Evolutionary conservation across 1,284 basidiomycete genomes (phyloP), one percentile per base, ranked within the genome.

Genomic region (Amylostereum areolatum): DNA sequence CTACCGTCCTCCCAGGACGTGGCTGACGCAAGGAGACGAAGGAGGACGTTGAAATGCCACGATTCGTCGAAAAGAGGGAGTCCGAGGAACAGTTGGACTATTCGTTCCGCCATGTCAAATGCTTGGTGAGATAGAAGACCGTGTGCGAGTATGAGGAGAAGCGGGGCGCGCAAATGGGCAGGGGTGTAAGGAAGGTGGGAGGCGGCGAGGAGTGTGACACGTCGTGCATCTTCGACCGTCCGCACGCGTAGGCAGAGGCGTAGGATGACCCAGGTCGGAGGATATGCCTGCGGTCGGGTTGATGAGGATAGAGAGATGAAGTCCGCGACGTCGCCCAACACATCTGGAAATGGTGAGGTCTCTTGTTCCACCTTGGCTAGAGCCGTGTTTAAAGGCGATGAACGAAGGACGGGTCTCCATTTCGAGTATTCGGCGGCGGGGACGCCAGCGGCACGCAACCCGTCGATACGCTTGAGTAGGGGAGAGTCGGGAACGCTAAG

Each of bases 181-280:
- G 70, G 59, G 2, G 67, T 48, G 28, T 48, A 33, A 6, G 65
- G 52, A 18, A 76, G 63, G 51, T 75, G 67, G 2, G 61, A 51
- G 45, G 68, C 66, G 25, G 66, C 67, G 43, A 77, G 56, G 39
- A 69, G 63, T 28, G 73, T 52, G 2, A 68, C 62, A 2, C 65
- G 62, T 12, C 65, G 59, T 0, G 76, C 75, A 29, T 83, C 69
- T 3, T 55, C 51, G 3, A 66, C 57, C 1, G 70, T 65, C n/a
- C 61, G 63, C 6, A 80, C 68, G 59, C 72, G 75, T 59, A 73
- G 73, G n/a, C 63, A 66, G 3, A 77, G 63, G 40, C 74, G 71
- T 24, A 85, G 62, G 5, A 77, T 59, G 12, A 82, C 62, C 81
- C 81, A 86, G 1, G 71, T 53, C 0, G 80, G 80, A 6, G 68